Percentiles rank a stretch among this genome's conserved stretches.
Conservation (phyloP, 2,329 filamentous ascomycete species). For the Alternaria sp. region DNA sequence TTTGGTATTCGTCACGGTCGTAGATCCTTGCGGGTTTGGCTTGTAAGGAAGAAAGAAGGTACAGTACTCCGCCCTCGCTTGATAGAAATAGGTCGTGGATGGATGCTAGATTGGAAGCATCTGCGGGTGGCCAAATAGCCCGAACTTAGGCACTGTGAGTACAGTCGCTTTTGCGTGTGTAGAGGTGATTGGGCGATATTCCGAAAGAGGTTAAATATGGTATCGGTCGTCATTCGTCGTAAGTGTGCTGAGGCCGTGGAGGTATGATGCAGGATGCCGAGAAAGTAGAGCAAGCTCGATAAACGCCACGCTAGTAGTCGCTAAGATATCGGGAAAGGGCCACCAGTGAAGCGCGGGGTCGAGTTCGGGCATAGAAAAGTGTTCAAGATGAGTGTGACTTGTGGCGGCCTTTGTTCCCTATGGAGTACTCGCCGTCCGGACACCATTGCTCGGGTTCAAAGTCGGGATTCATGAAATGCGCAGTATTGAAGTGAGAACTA, state of each 20-base stretch:
- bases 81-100: constrained; percentile 23
- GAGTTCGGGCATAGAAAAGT: constrained; percentile 19
- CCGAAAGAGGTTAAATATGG: constrained; percentile 46
- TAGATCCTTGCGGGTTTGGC: constrained; percentile 37
- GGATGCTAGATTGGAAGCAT: constrained; percentile 26
- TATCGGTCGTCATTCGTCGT: constrained; percentile 41
- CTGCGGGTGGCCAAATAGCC: constrained; percentile 26
- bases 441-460: constrained; percentile 62
- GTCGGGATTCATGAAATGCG: constrained; percentile 59
- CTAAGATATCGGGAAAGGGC: constrained; percentile 42
- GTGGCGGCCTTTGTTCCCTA: constrained; percentile 45
- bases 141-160: constrained; percentile 20
- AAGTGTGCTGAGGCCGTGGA: constrained; percentile 34
- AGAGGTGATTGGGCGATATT: constrained; percentile 32
- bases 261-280: constrained; percentile 40
- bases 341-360: constrained; percentile 31
- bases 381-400: constrained; percentile 45
- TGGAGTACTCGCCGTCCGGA: constrained; percentile 56
- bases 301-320: constrained; percentile 48
- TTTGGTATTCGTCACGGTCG: constrained; percentile 48
- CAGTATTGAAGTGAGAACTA: constrained; percentile 60
- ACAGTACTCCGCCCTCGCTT: constrained; percentile 30
- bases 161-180: constrained; percentile 41
- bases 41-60: constrained; percentile 32
- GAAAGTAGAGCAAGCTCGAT: constrained; percentile 39